Conservation (phyloP, 1,284 basidiomycete species). For the Schizophyllum amplum region DNA sequence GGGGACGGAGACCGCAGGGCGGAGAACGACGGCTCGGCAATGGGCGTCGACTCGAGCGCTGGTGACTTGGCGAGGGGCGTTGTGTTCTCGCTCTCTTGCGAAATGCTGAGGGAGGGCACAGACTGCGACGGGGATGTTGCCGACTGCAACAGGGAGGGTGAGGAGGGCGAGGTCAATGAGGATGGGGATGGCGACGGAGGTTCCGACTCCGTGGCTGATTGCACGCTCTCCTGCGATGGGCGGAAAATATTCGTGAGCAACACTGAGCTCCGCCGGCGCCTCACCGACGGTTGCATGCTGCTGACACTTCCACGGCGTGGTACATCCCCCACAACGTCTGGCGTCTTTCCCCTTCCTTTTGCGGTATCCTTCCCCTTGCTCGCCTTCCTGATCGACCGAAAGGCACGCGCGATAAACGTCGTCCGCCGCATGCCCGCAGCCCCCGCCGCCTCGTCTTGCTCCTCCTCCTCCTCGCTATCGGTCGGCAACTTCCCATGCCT, state of each 20-base stretch:
- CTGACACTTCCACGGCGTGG: not conserved
- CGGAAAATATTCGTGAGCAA: not conserved
- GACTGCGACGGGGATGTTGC: not conserved
- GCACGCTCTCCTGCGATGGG: not conserved
- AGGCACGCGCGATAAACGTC: not conserved
- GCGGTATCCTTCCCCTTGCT: not conserved
- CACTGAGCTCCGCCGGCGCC: not conserved
- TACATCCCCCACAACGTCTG: not conserved
- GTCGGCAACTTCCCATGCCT: slow-evolving; percentile 18
- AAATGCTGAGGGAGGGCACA: not conserved
- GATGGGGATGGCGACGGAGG: not conserved
- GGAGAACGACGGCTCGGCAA: too few relatives aligned
- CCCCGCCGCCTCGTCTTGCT: not conserved
- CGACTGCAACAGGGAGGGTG: too few relatives aligned
- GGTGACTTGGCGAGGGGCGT: too few relatives aligned
- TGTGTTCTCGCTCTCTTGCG: not conserved
- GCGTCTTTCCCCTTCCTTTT: not conserved
- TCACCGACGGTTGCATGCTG: not conserved
- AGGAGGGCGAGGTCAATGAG: not conserved
- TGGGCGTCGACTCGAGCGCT: too few relatives aligned
- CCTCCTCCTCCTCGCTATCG: not conserved
- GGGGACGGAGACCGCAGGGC: too few relatives aligned
- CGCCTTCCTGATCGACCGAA: not conserved
- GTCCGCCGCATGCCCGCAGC: not conserved
- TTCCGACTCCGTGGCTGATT: not conserved